Evolutionary conservation across 2,329 filamentous ascomycete species (phyloP).

Genomic region (Stromatinia cepivora): DNA sequence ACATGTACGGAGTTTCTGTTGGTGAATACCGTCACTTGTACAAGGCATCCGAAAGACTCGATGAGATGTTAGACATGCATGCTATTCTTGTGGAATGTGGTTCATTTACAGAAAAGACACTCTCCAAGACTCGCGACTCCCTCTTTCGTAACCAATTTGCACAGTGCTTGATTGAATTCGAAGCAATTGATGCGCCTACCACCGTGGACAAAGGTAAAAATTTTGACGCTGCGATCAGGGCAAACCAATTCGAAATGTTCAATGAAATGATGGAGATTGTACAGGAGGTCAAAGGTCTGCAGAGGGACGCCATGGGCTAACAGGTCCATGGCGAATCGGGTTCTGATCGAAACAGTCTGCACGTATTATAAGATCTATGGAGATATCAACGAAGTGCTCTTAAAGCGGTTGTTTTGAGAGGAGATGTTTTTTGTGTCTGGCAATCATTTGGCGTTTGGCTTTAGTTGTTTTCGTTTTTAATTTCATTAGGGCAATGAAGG

Average conservation of each 20-base stretch:
- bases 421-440: not conserved
- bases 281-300: not conserved
- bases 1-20: constrained; percentile 13
- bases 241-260: not conserved
- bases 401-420: no score
- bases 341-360: not conserved
- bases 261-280: not conserved
- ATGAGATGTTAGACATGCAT: constrained; percentile 16
- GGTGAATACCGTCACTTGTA: not conserved
- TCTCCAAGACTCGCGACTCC: not conserved
- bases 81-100: not conserved
- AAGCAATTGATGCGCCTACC: not conserved
- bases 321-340: not conserved
- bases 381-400: not conserved
- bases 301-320: not conserved
- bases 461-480: not conserved
- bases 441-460: not conserved
- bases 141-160: not conserved
- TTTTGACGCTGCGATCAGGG: not conserved
- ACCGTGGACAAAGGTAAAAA: not conserved
- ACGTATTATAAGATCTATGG: not conserved
- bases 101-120: constrained; percentile 8
- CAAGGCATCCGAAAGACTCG: not conserved
- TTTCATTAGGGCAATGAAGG: not conserved
- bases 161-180: not conserved